Conservation (phyloP, 805 yeast genomes). For the Metschnikowia similis region DNA sequence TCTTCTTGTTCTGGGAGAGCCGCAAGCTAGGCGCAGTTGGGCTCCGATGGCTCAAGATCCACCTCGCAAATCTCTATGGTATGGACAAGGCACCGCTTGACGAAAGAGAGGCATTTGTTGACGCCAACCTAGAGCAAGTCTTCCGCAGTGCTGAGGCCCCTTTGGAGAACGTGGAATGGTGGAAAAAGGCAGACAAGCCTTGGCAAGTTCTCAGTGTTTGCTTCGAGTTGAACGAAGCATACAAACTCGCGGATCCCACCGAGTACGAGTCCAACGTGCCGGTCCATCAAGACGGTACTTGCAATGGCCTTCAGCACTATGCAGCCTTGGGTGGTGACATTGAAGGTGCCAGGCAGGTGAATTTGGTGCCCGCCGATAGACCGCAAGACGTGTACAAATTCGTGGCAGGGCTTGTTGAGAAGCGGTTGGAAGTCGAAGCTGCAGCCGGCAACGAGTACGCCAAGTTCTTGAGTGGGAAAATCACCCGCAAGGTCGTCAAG, state of each 20-base stretch:
- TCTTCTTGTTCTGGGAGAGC: conserved; percentile 75
- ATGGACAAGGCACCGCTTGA: conserved; percentile 66
- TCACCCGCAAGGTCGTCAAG: conserved; percentile 84
- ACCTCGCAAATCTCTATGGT: conserved; percentile 69
- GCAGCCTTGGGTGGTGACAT: conserved; percentile 84
- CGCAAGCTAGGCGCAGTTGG: conserved; percentile 62
- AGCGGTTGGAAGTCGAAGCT: conserved; percentile 51
- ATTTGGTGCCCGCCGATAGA: conserved; percentile 61
- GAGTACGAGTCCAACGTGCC: conserved; percentile 68
- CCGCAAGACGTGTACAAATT: conserved; percentile 76
- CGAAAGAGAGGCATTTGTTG: conserved; percentile 58
- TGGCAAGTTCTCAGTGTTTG: conserved; percentile 78
- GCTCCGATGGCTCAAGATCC: conserved; percentile 70
- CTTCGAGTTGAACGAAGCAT: conserved; percentile 60
- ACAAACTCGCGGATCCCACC: conserved; percentile 58
- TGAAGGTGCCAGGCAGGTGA: conserved; percentile 80
- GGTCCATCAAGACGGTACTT: conserved; percentile 83
- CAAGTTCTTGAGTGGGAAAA: conserved; percentile 50
- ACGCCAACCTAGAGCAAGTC: conserved; percentile 52
- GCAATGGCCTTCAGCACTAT: conserved; percentile 82
- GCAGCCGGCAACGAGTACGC: conserved; percentile 54
- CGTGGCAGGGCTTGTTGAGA: conserved; percentile 62
- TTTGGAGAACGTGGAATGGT: conserved; percentile 53
- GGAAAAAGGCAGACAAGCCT: conserved; percentile 75
- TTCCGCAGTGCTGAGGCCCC: conserved; percentile 61